phyloP scores from a whole-genome alignment of 768 basidiomycete species.

The Tephrocybe rancida region DNA sequence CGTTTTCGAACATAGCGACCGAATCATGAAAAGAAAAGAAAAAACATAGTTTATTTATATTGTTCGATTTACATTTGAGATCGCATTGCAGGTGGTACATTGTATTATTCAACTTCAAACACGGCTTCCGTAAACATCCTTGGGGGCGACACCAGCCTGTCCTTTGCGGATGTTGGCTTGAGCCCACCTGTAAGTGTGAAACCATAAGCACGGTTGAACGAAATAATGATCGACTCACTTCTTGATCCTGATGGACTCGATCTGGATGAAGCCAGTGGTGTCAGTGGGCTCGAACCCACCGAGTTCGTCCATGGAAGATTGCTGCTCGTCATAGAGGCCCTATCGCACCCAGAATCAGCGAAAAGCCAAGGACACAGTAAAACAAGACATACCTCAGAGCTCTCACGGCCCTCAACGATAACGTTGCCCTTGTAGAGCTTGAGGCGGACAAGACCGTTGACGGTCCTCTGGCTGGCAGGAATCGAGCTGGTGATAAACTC shows the following conservation, averaged over 20 bases:
- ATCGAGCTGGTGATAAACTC: conserved; percentile 93
- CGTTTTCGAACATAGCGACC: too few relatives aligned
- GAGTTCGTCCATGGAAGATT: conserved; percentile 98
- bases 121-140: conserved; percentile 80
- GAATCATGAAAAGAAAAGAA: too few relatives aligned
- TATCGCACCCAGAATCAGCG: conserved; percentile 25
- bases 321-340: conserved; percentile 93
- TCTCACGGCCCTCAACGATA: conserved; percentile 88
- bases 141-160: conserved; percentile 72
- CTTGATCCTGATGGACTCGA: conserved; percentile 97
- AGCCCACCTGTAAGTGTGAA: conserved; percentile 64
- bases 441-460: conserved; percentile 90
- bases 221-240: conserved; percentile 57
- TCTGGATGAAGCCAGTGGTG: conserved; percentile 95
- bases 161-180: conserved; percentile 86
- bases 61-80: neutral
- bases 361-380: neutral
- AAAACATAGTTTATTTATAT: neutral
- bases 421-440: conserved; percentile 98
- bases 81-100: conserved; percentile 2
- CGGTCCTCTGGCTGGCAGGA: conserved; percentile 93
- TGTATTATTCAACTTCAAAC: conserved; percentile 29
- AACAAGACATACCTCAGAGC: conserved; percentile 67
- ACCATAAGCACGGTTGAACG: neutral
- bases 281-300: conserved; percentile 98